A percentile compares a stretch with the other conserved stretches of the same genome.
These are phyloP conservation scores for Arctostaphylos glauca DNA, from an alignment of 148 eudicot species.

Conservation along the genomic window DNA sequence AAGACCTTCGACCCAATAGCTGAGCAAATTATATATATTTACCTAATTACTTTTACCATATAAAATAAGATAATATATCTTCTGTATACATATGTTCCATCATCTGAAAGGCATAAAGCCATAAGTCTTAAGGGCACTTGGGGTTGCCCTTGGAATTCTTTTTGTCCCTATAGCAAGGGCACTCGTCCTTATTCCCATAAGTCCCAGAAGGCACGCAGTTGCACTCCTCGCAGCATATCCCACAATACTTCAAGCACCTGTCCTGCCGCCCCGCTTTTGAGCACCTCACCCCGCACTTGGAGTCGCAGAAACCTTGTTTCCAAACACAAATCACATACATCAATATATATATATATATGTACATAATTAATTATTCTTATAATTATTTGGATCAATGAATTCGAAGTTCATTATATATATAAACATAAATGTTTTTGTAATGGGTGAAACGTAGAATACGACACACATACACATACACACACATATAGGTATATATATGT, in stretches of 20 bases:
- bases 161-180: conserved; percentile 66
- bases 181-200: conserved; percentile 55
- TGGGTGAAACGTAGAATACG: no score
- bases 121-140: conserved; percentile 48
- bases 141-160: conserved; percentile 47
- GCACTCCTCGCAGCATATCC: conserved; percentile 45
- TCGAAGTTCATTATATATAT: no score
- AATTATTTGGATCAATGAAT: no score
- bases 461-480: no score
- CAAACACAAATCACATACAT: neutral
- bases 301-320: conserved; percentile 26
- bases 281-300: conserved; percentile 46
- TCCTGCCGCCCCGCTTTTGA: conserved; percentile 23
- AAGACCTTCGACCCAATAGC: neutral
- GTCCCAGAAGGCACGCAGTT: conserved; percentile 56
- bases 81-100: no score
- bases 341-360: neutral
- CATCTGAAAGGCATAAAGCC: no score
- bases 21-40: neutral
- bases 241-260: conserved; percentile 46
- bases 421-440: no score
- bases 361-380: no score
- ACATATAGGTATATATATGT: neutral
- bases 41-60: neutral
- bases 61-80: neutral